These are phyloP conservation scores for Lumnitzera racemosa DNA, from an alignment of 345 rosid species.

Conservation along the genomic window DNA sequence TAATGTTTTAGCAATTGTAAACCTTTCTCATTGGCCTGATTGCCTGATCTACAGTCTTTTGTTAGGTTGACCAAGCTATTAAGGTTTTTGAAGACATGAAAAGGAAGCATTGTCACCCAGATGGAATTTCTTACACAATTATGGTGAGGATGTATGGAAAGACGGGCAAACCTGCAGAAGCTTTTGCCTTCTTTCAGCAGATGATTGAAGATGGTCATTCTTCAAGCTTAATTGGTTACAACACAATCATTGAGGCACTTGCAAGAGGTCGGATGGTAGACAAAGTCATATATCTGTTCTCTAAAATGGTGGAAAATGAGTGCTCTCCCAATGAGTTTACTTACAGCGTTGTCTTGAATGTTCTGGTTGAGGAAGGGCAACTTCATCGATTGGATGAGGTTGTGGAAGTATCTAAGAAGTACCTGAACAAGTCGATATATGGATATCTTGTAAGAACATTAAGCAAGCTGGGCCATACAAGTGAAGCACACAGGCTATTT, in stretches of 20 bases:
- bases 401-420: slow-evolving; percentile 58
- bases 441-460: slow-evolving; percentile 66
- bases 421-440: slow-evolving; percentile 65
- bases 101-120: slow-evolving; percentile 52
- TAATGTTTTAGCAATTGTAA: background rate
- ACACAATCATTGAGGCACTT: slow-evolving; percentile 75
- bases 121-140: slow-evolving; percentile 74
- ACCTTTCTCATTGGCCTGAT: slow-evolving; percentile 21
- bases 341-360: slow-evolving; percentile 50
- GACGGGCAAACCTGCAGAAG: slow-evolving; percentile 48
- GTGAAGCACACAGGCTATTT: slow-evolving; percentile 80
- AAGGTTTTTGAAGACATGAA: slow-evolving; percentile 83
- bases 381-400: slow-evolving; percentile 56
- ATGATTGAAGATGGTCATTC: slow-evolving; percentile 51
- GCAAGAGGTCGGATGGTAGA: slow-evolving; percentile 57
- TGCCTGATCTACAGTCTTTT: slow-evolving; percentile 60
- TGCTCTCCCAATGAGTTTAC: slow-evolving; percentile 66
- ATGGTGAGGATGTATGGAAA: slow-evolving; percentile 79
- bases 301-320: slow-evolving; percentile 56
- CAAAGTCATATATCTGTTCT: slow-evolving; percentile 63
- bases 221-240: slow-evolving; percentile 55
- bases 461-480: slow-evolving; percentile 63
- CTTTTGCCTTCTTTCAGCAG: slow-evolving; percentile 57
- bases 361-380: slow-evolving; percentile 56
- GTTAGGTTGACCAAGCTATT: slow-evolving; percentile 66